phyloP scores from a whole-genome alignment of 805 yeast genomes.

The Debaryomyces tyrocola region DNA sequence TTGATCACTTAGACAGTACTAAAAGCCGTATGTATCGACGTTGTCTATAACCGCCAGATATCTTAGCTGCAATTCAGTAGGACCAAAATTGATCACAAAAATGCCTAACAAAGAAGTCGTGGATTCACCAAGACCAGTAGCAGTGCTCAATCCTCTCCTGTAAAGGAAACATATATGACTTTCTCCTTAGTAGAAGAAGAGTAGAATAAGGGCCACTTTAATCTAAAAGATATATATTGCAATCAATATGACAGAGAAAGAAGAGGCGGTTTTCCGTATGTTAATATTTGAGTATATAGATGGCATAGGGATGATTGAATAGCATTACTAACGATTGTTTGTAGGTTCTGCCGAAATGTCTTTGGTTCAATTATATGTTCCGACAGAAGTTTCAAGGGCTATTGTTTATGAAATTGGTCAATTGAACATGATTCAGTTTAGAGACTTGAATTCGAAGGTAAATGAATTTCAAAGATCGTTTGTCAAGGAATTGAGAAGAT shows the following conservation, averaged over 20 bases:
- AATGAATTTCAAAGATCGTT: constrained; percentile 87
- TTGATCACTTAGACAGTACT: too few species aligned
- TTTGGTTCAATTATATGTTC: constrained; percentile 84
- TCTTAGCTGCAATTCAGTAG: too few species aligned
- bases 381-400: constrained; percentile 86
- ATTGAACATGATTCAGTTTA: constrained; percentile 79
- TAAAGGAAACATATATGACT: too few species aligned
- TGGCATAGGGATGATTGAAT: not conserved
- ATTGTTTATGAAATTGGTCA: constrained; percentile 85
- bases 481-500: constrained; percentile 79
- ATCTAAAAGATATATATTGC: not conserved
- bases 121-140: too few species aligned
- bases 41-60: too few species aligned
- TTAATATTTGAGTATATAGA: constrained; percentile 6
- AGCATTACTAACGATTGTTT: constrained; percentile 13
- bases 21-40: too few species aligned
- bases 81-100: too few species aligned
- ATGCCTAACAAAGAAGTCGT: too few species aligned
- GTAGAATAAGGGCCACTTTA: too few species aligned
- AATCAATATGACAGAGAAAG: constrained; percentile 28
- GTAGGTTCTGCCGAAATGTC: constrained; percentile 95
- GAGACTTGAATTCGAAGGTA: constrained; percentile 77
- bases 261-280: constrained; percentile 49
- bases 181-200: too few species aligned
- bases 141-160: too few species aligned